A percentile compares a stretch with the other conserved stretches of the same genome.
phyloP scores from a whole-genome alignment of 805 yeast species.

The Kurtzmaniella fragi region DNA sequence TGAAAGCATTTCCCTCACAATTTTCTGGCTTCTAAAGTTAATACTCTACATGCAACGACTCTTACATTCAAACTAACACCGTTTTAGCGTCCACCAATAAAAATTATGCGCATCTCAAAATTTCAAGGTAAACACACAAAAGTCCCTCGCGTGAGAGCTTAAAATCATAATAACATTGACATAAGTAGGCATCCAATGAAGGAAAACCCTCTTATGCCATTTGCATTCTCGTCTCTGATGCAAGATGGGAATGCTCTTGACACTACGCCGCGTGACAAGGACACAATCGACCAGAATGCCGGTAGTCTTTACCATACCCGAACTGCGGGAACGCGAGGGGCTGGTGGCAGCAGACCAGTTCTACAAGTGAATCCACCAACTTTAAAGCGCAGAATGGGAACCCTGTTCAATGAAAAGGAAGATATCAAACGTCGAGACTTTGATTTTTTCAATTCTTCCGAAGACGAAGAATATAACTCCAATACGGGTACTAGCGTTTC shows the following conservation, averaged over 20 bases:
- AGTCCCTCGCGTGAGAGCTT: background rate
- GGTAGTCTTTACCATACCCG: slow-evolving; percentile 41
- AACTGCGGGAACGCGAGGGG: slow-evolving; percentile 8
- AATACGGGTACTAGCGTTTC: slow-evolving; percentile 2
- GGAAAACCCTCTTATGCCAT: slow-evolving; percentile 41
- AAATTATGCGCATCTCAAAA: no score
- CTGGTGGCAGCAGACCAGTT: slow-evolving; percentile 12
- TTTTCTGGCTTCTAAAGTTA: no score
- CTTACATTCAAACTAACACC: no score
- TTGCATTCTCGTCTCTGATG: slow-evolving; percentile 41
- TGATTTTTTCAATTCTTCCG: slow-evolving; percentile 6
- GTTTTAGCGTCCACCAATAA: no score
- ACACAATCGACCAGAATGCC: slow-evolving; percentile 39
- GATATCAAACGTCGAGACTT: slow-evolving; percentile 31
- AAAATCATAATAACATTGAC: background rate
- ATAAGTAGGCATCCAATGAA: slow-evolving; percentile 18
- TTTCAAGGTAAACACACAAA: no score
- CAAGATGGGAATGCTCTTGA: slow-evolving; percentile 26
- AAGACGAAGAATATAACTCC: slow-evolving; percentile 7
- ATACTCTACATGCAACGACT: no score
- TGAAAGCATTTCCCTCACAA: no score
- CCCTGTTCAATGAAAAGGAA: slow-evolving; percentile 38
- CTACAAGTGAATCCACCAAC: slow-evolving; percentile 20
- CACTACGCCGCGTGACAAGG: slow-evolving; percentile 36
- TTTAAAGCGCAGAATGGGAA: slow-evolving; percentile 39